Percentiles rank a stretch among this genome's conserved stretches.
phyloP scores from a whole-genome alignment of 2,329 filamentous ascomycete genomes.

The Phoma herbarum region DNA sequence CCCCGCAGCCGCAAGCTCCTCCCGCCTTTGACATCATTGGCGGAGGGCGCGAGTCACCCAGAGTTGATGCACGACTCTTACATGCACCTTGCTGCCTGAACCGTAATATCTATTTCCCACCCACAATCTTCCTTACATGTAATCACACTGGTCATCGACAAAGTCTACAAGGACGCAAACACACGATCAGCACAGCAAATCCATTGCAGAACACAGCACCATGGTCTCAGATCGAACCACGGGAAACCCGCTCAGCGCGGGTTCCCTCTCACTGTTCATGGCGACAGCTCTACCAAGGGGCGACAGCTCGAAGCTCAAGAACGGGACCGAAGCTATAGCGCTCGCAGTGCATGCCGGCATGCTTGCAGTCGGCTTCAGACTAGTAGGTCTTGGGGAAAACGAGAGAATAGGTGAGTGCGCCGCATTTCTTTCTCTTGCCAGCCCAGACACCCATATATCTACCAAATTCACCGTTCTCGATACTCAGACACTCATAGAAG shows the following conservation, averaged over 20 bases:
- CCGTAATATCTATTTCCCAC: background rate
- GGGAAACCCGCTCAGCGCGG: slow-evolving; percentile 56
- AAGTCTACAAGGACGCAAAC: slow-evolving; percentile 2
- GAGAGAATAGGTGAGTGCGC: slow-evolving; percentile 70
- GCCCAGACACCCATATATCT: slow-evolving; percentile 1
- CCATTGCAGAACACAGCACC: background rate
- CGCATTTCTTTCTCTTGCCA: background rate
- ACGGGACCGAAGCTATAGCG: slow-evolving; percentile 81
- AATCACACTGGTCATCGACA: background rate
- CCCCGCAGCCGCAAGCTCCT: slow-evolving; percentile 21
- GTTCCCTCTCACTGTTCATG: slow-evolving; percentile 55
- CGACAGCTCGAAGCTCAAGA: slow-evolving; percentile 62
- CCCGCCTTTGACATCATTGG: slow-evolving; percentile 36
- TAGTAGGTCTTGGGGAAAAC: slow-evolving; percentile 86
- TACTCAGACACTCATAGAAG: slow-evolving; percentile 56
- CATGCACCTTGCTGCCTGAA: slow-evolving; percentile 13
- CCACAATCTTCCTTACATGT: background rate
- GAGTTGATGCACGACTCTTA: background rate
- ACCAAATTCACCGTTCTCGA: slow-evolving; percentile 24
- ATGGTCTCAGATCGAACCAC: slow-evolving; percentile 45
- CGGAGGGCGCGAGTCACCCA: background rate
- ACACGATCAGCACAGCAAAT: background rate
- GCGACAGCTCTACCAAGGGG: slow-evolving; percentile 54
- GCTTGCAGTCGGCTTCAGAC: slow-evolving; percentile 78
- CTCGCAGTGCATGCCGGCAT: slow-evolving; percentile 87